Conservation (phyloP, 192 early-diverging fungal genomes). For the Entomortierella lignicola region DNA sequence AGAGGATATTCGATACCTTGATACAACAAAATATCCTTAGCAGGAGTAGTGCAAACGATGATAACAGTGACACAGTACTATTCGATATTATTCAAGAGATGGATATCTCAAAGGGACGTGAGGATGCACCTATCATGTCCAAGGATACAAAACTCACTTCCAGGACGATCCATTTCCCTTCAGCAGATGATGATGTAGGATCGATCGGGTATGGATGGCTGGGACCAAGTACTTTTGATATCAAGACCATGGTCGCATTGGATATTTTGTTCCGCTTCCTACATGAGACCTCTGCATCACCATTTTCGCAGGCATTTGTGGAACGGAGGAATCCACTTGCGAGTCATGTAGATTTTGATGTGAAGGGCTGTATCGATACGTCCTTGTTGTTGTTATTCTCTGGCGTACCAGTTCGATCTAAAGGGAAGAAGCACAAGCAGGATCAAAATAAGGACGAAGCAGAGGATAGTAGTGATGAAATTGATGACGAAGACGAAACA, state of each 20-base stretch:
- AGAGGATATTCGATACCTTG: slow-evolving; percentile 66
- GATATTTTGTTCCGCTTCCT: slow-evolving; percentile 81
- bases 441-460: slow-evolving; percentile 46
- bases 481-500: slow-evolving; percentile 28
- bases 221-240: slow-evolving; percentile 74
- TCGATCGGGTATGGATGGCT: slow-evolving; percentile 78
- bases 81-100: slow-evolving; percentile 44
- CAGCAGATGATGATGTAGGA: slow-evolving; percentile 71
- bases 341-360: slow-evolving; percentile 67
- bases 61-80: not conserved
- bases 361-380: slow-evolving; percentile 64
- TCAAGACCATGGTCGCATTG: slow-evolving; percentile 68
- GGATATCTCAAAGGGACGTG: slow-evolving; percentile 44
- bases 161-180: slow-evolving; percentile 70
- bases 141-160: slow-evolving; percentile 53
- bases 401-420: slow-evolving; percentile 62
- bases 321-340: slow-evolving; percentile 75
- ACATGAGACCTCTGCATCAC: slow-evolving; percentile 75
- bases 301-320: slow-evolving; percentile 81
- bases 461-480: slow-evolving; percentile 29
- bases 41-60: not conserved
- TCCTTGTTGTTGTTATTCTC: slow-evolving; percentile 72
- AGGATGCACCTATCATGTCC: slow-evolving; percentile 60
- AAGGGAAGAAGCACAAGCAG: slow-evolving; percentile 34
- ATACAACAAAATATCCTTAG: slow-evolving; percentile 36